Conservation (phyloP, 2,329 filamentous ascomycete genomes). For the Aspergillus costaricaensis region DNA sequence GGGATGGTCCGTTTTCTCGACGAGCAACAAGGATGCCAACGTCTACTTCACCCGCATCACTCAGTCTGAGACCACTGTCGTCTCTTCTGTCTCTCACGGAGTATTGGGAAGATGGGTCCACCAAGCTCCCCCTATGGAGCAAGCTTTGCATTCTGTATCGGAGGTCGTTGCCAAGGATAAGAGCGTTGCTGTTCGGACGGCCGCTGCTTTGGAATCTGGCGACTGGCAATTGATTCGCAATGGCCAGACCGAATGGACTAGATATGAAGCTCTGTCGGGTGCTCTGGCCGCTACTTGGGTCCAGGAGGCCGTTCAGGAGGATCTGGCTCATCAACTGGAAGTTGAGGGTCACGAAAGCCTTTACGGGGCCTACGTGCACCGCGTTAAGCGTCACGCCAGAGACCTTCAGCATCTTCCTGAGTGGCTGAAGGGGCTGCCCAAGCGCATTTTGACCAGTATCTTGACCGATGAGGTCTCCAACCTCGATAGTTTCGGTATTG, state of each 20-base stretch:
- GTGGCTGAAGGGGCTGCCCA: constrained; percentile 70
- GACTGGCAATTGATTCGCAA: constrained; percentile 87
- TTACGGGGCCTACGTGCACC: constrained; percentile 80
- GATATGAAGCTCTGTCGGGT: constrained; percentile 79
- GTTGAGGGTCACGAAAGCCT: constrained; percentile 83
- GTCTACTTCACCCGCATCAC: constrained; percentile 88
- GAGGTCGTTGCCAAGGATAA: constrained; percentile 77
- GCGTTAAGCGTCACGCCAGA: constrained; percentile 75
- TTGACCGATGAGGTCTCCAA: constrained; percentile 57
- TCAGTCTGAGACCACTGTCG: constrained; percentile 69
- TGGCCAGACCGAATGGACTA: constrained; percentile 75
- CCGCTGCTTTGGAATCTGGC: constrained; percentile 63
- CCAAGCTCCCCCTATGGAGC: constrained; percentile 48
- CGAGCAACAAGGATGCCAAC: constrained; percentile 74
- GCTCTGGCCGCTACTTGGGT: constrained; percentile 79
- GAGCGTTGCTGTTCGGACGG: constrained; percentile 76
- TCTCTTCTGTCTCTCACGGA: constrained; percentile 76
- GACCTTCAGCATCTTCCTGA: constrained; percentile 74
- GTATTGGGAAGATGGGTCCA: constrained; percentile 73
- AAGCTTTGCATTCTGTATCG: constrained; percentile 69
- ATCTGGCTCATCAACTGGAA: constrained; percentile 77
- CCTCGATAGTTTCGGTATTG: constrained; percentile 73
- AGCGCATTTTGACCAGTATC: constrained; percentile 66
- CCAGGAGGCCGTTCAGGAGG: constrained; percentile 71
- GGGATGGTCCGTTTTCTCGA: constrained; percentile 74